Base-by-base conservation (phyloP, 2,329 filamentous ascomycete species). In the Scedosporium apiospermum region DNA sequence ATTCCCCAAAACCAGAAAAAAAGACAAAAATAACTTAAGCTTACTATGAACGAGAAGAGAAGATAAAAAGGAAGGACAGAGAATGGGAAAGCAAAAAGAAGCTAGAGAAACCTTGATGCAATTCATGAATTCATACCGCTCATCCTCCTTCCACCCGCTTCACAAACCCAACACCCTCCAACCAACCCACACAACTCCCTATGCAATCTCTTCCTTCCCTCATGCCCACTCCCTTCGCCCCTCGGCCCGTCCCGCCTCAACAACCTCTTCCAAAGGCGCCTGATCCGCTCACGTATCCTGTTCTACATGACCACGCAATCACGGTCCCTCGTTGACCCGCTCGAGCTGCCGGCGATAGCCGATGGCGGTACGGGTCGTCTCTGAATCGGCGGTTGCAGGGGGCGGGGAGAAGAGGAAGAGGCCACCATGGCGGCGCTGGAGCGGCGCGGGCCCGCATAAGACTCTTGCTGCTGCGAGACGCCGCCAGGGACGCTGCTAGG, bases 291-390 rank as follows among this genome's bases (percentile, higher is more conserved):
- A 26, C 58, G 59, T 41, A 57, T 49, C 49, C 38, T 27, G 3
- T 23, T 23, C 61, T 62, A 82, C 80, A 82, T 82, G 60, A 82
- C 73, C 44, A 76, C 69, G 66, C 80, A 82, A 26, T 80, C 77
- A 64, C 70, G 65, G 10, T 74, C 71, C 42, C 69, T 63, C 7
- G 64, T 63, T 6, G 64, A 64, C 7, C 65, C 62, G 49, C 49
- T 26, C 49, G 14, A 64, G 63, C 10, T 61, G 61, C 7, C 66
- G 66, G 67, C 65, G 27, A 67, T 66, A 42, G 66, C 66, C 30
- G 67, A 64, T n/a, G 67, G 67, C 6, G 71, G 21, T 57, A 42
- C 58, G 23, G 61, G 34, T 21, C 65, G 65, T 42, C 68, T 66
- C 60, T 66, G 30, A 10, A 34, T 34, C 30, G 30, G 30, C 9